Base-by-base conservation (phyloP, 2,329 filamentous ascomycete genomes). In the Microthyrium microscopicum region DNA sequence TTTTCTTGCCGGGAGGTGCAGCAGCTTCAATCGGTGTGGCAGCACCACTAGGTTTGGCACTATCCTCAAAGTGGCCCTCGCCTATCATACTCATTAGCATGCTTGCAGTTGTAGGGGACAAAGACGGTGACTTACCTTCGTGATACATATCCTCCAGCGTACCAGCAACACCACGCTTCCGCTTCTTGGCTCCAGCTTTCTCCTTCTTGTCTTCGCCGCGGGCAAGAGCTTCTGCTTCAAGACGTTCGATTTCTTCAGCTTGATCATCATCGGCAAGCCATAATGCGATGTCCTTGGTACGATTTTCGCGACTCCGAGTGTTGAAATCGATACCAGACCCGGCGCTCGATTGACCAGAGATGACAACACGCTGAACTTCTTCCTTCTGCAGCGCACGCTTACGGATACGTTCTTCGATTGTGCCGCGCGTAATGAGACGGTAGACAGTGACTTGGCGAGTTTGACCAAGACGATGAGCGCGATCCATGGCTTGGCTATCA, bases 251-350 rank as follows among this genome's bases (percentile, higher is more conserved):
- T 54, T 89, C 69, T 48, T 89, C 87, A 1, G 84, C 89, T 52
- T 95, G 83, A 37, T 95, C 87, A 44, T 95, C 89, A 51, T 98
- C 89, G 13, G 87, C 87, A 41, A 98, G 74, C 89, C 89, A 95
- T 77, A 95, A 79, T 29, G 89, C 89, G 56, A 95, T 95, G 50
- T 98, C 89, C 58, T 92, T 91, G 52, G 91, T 94, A 41, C 85
- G 74, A 57, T 91, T 94, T 61, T 94, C 87, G 4, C 78, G 68
- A 40, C 76, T 76, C 34, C 89, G 77, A 33, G 87, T 89, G 54
- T 92, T 95, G 66, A 98, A 95, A 62, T 95, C 89, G 40, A 95
- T 87, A 40, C 80, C 31, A 25, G 8, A 80, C n/a, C n/a, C n/a
- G 36, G 79, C 78, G 42, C 70, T 69, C 26, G 73, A 69, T 37